Percentiles rank a stretch among this genome's conserved stretches.
Conservation (phyloP, 768 basidiomycete species). For the Floccularia luteovirens region DNA sequence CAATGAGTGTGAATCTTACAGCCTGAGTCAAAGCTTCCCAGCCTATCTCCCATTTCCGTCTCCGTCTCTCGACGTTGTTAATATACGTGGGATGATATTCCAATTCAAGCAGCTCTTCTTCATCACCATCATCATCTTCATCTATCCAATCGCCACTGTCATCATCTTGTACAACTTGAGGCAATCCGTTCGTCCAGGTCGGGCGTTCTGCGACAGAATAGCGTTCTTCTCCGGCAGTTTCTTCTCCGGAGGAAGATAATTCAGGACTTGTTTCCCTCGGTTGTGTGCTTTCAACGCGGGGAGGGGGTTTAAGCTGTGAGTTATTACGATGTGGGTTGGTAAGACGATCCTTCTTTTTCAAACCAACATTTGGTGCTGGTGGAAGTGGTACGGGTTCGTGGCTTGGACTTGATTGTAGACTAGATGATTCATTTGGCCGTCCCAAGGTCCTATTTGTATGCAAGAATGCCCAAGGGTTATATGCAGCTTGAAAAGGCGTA, state of each 20-base stretch:
- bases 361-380: conserved; percentile 34
- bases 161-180: conserved; percentile 16
- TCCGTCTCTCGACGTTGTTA: conserved; percentile 56
- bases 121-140: conserved; percentile 64
- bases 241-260: conserved; percentile 67
- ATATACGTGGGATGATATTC: conserved; percentile 74
- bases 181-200: conserved; percentile 23
- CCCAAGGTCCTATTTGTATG: conserved; percentile 47
- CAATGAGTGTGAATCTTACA: conserved; percentile 29
- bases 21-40: conserved; percentile 74
- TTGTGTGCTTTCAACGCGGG: conserved; percentile 77
- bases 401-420: conserved; percentile 65
- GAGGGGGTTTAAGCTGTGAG: conserved; percentile 51
- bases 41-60: conserved; percentile 64
- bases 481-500: conserved; percentile 64
- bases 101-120: conserved; percentile 64
- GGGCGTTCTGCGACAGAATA: conserved; percentile 30
- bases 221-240: conserved; percentile 63
- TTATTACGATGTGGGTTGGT: conserved; percentile 15
- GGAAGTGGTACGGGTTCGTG: conserved; percentile 59
- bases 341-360: conserved; percentile 31
- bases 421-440: conserved; percentile 40
- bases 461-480: conserved; percentile 69
- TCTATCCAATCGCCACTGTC: conserved; percentile 64
- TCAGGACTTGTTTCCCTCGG: conserved; percentile 79